Base-by-base conservation (phyloP, 495 filamentous ascomycete genomes). In the Aspergillus carlsbadensis region DNA sequence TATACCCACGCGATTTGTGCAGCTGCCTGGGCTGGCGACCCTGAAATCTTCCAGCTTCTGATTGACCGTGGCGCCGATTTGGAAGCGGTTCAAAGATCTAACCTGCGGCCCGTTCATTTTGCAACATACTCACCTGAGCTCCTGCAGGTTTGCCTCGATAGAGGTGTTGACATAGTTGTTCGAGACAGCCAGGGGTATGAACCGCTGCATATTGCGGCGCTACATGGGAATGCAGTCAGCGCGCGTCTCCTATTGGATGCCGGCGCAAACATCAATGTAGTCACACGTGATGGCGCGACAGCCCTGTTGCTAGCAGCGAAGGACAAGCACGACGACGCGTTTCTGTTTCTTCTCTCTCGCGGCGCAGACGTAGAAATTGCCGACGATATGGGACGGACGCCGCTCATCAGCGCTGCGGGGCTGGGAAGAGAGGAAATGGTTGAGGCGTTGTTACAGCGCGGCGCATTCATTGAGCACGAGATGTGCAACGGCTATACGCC, bases 31-130 rank as follows among this genome's bases (percentile, higher is more conserved):
- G 40, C 40, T 22, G 40, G 40, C 3, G 20, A 43, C 40, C 20
- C 22, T 6, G 40, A 43, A 18, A 22, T 20, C 20, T 43, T 43
- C 18, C 18, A 43, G 40, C 17, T 43, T 43, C 40, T 43, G 40
- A 43, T 43, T 43, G 40, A 43, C 40, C 40, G 40, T 43, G 40
- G 40, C 40, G 40, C 40, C 17, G 40, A 43, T 10, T 18, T 43
- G 6, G 17, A 21, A 43, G 13, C 18, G 17, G 22, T 6, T 10
- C 10, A 37, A 24, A 18, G 22, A 20, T 43, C 21, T 10, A 5
- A 18, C 3, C 17, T 43, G 15, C 40, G 40, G 13, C 40, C 40
- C 17, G 40, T 14, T 21, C 40, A 43, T 43, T 22, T 22, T 22
- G 18, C 40, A 22, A 43, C 40, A 43, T 43, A 43, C 40, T 10